Base-by-base conservation (phyloP, 495 filamentous ascomycete genomes). In the Hypoxylon perforatum region DNA sequence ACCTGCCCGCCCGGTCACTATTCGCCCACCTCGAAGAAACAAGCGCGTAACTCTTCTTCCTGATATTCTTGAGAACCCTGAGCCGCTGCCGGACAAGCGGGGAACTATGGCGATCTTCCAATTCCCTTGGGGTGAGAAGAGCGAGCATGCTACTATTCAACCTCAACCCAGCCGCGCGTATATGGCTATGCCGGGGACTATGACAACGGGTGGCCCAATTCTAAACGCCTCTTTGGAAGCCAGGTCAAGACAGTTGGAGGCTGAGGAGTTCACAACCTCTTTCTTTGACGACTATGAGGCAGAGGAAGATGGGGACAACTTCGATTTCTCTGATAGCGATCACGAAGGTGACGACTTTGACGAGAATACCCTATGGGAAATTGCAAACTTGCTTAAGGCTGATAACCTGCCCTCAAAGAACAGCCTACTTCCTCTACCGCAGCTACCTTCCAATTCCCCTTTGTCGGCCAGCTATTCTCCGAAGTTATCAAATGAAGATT, bases 121-220 rank as follows among this genome's bases (percentile, higher is more conserved):
- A 63, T 85, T 85, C 59, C 81, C 84, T 0, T 87, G 82, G 82
- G 84, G 84, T 18, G 84, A 85, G 60, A 81, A 71, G 65, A 86
- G 84, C 22, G 84, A 87, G 59, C 77, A 80, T 33, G 80, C 80
- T 1, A 74, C 70, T 14, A 62, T 82, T n/a, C 77, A 77, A 36
- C 65, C 73, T 44, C 74, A 63, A 14, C 58, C 71, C 18, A 65
- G 52, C 18, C 63, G 59, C 59, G 71, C 70, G 63, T 73, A 57
- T 62, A 77, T 73, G 75, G 76, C 77, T 28, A 80, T 83, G 77
- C 78, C 80, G 3, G 80, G 81, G 3, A 83, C 80, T n/a, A 83
- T 83, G 81, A 73, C 79, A 23, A 71, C 78, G 10, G 77, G 78
- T 4, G 72, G 68, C 19, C 67, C 70, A 2, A 52, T 62, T 14